Percentiles rank a stretch among this genome's conserved stretches.
Conservation (phyloP, 495 filamentous ascomycete species). For the Aspergillus nidulans region DNA sequence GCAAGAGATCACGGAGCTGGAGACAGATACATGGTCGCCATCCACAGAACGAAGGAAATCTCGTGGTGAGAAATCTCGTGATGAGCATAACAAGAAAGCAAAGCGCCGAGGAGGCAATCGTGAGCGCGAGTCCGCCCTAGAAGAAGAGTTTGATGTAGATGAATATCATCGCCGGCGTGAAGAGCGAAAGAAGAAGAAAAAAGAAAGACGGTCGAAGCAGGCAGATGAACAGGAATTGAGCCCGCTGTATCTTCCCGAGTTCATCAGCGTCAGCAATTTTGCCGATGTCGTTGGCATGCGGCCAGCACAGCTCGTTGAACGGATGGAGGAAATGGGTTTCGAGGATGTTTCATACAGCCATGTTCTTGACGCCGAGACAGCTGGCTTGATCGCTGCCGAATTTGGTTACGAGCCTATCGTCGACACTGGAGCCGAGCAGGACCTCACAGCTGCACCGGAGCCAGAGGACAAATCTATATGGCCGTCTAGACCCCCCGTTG, state of each 20-base stretch:
- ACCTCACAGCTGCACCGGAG: slow-evolving; percentile 66
- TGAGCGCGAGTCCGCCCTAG: slow-evolving; percentile 19
- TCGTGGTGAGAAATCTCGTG: too few relatives aligned
- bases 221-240: slow-evolving; percentile 38
- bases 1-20: neutral
- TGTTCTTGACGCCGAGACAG: slow-evolving; percentile 83
- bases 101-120: slow-evolving; percentile 28
- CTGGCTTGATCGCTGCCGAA: slow-evolving; percentile 85
- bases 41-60: slow-evolving; percentile 22
- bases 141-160: slow-evolving; percentile 37
- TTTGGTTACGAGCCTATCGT: slow-evolving; percentile 89
- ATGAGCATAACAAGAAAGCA: slow-evolving; percentile 12
- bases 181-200: slow-evolving; percentile 45
- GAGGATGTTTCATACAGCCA: slow-evolving; percentile 73
- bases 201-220: slow-evolving; percentile 37
- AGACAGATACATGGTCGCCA: slow-evolving; percentile 28
- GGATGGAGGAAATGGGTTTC: slow-evolving; percentile 74
- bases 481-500: slow-evolving; percentile 80
- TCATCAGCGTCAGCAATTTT: slow-evolving; percentile 81
- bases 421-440: slow-evolving; percentile 56
- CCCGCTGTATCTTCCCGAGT: slow-evolving; percentile 79
- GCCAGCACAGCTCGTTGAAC: slow-evolving; percentile 63
- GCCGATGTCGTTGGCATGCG: slow-evolving; percentile 73
- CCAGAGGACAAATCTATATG: slow-evolving; percentile 66
- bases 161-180: slow-evolving; percentile 27